These are phyloP conservation scores for Sugiyamaella chiloensis DNA, from an alignment of 805 yeast genomes.

Conservation along the genomic window DNA sequence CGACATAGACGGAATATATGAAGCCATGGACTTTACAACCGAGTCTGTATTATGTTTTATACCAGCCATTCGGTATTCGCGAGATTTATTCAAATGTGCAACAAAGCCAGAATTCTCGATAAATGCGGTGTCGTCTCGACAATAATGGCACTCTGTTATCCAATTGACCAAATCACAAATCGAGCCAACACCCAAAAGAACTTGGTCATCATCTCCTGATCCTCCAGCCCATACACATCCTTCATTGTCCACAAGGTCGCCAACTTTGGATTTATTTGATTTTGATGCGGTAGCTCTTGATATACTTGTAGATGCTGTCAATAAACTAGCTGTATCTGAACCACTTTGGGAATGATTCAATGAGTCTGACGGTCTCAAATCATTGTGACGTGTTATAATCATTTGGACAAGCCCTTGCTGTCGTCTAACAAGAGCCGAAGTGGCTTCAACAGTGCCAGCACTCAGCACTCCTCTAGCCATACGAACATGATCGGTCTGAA, in stretches of 20 bases:
- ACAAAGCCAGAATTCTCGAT: constrained; percentile 24
- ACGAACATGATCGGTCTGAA: constrained; percentile 14
- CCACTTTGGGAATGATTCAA: background rate
- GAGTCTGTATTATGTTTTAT: background rate
- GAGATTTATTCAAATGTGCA: constrained; percentile 19
- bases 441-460: constrained; percentile 22
- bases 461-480: constrained; percentile 20
- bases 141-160: constrained; percentile 24
- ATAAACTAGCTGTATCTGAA: background rate
- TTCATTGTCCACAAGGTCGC: constrained; percentile 13
- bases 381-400: constrained; percentile 21
- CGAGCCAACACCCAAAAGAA: constrained; percentile 6
- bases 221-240: constrained; percentile 24
- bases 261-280: background rate
- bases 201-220: background rate
- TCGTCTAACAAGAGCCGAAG: constrained; percentile 13
- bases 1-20: constrained; percentile 6
- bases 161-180: constrained; percentile 23
- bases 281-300: background rate
- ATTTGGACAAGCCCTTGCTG: constrained; percentile 20
- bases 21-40: constrained; percentile 1
- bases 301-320: background rate
- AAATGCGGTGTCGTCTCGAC: constrained; percentile 21
- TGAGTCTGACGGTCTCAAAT: constrained; percentile 1
- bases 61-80: background rate